Conservation (phyloP, 345 rosid species). For the Barbarea vulgaris region DNA sequence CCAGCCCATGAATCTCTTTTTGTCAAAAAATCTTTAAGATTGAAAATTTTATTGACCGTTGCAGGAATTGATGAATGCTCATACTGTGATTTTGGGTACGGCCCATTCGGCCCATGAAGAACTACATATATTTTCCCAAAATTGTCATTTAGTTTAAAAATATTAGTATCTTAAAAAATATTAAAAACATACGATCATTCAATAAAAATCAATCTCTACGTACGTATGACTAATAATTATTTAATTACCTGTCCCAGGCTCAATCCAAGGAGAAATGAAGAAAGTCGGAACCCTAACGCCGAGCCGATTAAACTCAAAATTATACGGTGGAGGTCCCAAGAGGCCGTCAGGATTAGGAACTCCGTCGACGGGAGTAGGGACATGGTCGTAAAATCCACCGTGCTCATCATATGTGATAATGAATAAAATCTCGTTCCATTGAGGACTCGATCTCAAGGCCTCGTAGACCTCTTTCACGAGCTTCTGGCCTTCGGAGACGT, state of each 20-base stretch:
- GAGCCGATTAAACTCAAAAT: constrained; percentile 58
- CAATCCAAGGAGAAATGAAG: constrained; percentile 62
- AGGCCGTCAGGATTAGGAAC: constrained; percentile 60
- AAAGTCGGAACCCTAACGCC: constrained; percentile 62
- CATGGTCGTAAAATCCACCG: constrained; percentile 66
- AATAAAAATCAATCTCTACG: neutral
- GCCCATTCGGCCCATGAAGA: constrained; percentile 53
- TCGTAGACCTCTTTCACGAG: constrained; percentile 61
- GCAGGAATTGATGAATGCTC: constrained; percentile 68
- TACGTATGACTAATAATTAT: neutral
- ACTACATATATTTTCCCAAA: constrained; percentile 41
- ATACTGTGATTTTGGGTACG: constrained; percentile 50
- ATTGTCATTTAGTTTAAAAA: neutral
- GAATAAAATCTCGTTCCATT: constrained; percentile 56
- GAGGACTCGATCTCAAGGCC: constrained; percentile 55
- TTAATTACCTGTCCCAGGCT: constrained; percentile 51
- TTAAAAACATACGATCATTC: neutral
- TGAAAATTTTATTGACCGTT: constrained; percentile 57
- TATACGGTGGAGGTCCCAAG: constrained; percentile 50
- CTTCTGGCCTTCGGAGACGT: constrained; percentile 56
- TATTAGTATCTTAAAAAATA: neutral
- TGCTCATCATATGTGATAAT: constrained; percentile 58
- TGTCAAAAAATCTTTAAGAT: constrained; percentile 50
- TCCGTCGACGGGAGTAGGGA: constrained; percentile 49
- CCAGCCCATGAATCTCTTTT: constrained; percentile 69